phyloP scores from a whole-genome alignment of 2,329 filamentous ascomycete genomes.

The Plectosphaerella cucumerina region DNA sequence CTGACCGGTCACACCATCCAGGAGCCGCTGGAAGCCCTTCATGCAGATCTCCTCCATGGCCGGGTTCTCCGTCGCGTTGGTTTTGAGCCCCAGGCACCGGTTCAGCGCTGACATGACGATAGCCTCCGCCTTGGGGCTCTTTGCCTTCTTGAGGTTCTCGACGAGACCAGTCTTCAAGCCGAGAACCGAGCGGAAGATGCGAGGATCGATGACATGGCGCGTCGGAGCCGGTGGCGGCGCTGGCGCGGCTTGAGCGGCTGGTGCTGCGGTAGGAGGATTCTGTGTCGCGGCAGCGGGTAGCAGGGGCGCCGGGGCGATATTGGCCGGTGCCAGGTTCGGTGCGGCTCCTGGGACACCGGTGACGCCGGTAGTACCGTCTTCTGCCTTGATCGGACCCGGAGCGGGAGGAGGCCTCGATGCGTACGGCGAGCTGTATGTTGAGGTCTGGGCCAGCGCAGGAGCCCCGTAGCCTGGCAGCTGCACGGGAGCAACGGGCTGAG shows the following conservation, averaged over 20 bases:
- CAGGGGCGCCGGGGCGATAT: constrained; percentile 6
- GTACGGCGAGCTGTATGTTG: constrained; percentile 26
- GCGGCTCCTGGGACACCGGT: background rate
- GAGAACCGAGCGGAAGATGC: constrained; percentile 35
- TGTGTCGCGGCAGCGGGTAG: constrained; percentile 9
- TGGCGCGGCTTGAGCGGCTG: constrained; percentile 9
- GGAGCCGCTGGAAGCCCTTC: constrained; percentile 35
- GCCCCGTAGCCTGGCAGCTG: constrained; percentile 20
- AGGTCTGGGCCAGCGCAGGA: constrained; percentile 14
- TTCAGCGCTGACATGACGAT: constrained; percentile 51
- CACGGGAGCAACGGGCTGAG: constrained; percentile 16
- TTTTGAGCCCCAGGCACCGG: constrained; percentile 44
- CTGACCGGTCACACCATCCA: constrained; percentile 34
- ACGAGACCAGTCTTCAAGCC: constrained; percentile 43
- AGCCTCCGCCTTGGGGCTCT: constrained; percentile 37
- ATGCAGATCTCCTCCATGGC: constrained; percentile 43
- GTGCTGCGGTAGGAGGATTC: constrained; percentile 2
- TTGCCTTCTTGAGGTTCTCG: constrained; percentile 38
- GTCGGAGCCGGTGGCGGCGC: constrained; percentile 7
- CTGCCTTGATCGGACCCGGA: constrained; percentile 12
- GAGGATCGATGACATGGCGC: constrained; percentile 38
- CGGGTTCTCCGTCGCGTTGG: constrained; percentile 37
- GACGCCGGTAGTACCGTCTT: constrained; percentile 10
- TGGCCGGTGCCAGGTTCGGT: constrained; percentile 6
- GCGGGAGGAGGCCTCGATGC: constrained; percentile 18